Conservation (phyloP, 371 early-diverging fungal species). For the Lichtheimia hyalospora region DNA sequence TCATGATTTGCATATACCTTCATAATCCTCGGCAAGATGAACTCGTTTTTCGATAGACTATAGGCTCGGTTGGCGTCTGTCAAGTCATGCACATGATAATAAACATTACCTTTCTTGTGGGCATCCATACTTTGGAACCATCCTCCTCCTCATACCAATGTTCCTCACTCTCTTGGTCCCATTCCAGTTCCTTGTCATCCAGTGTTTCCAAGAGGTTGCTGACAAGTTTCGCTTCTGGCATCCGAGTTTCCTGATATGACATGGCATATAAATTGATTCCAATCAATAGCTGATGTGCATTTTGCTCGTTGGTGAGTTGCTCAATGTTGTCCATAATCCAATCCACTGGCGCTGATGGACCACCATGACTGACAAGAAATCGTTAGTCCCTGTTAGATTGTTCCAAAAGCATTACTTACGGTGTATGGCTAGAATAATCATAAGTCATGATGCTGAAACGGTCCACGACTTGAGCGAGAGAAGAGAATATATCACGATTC, state of each 20-base stretch:
- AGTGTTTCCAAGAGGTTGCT: slow-evolving; percentile 28
- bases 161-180: slow-evolving; percentile 51
- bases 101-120: slow-evolving; percentile 20
- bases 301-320: slow-evolving; percentile 29
- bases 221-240: slow-evolving; percentile 38
- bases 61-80: too few relatives aligned
- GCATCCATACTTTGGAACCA: slow-evolving; percentile 52
- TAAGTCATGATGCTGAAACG: slow-evolving; percentile 66
- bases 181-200: slow-evolving; percentile 25
- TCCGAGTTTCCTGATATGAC: slow-evolving; percentile 28
- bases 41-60: slow-evolving; percentile 52
- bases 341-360: slow-evolving; percentile 54
- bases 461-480: slow-evolving; percentile 44
- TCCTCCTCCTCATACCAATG: slow-evolving; percentile 42
- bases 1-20: slow-evolving; percentile 23
- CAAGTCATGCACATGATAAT: too few relatives aligned
- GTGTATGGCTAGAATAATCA: slow-evolving; percentile 51
- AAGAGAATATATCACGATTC: slow-evolving; percentile 32
- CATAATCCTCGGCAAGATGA: slow-evolving; percentile 54
- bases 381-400: not conserved
- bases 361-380: slow-evolving; percentile 32
- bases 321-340: slow-evolving; percentile 62
- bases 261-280: slow-evolving; percentile 63
- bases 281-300: slow-evolving; percentile 47
- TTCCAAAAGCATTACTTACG: slow-evolving; percentile 22